Percentiles rank a stretch among this genome's conserved stretches.
These are phyloP conservation scores for Suillus brevipes DNA, from an alignment of 768 basidiomycete genomes.

Conservation along the genomic window DNA sequence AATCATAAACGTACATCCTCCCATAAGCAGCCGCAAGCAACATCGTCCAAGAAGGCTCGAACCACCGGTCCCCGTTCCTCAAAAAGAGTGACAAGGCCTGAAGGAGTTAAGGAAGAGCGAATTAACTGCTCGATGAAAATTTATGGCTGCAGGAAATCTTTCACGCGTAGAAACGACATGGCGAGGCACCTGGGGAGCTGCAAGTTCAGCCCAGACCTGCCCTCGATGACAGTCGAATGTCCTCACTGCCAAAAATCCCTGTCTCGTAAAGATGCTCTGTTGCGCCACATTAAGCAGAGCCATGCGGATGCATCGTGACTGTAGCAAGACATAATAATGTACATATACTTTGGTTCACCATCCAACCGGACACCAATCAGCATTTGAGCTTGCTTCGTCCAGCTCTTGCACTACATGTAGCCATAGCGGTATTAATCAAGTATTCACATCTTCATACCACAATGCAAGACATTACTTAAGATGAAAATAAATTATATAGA, in stretches of 20 bases:
- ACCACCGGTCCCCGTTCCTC: not conserved
- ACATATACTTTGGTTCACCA: not conserved
- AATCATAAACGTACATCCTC: not conserved
- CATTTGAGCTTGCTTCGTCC: not conserved
- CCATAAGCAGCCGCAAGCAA: too few species aligned
- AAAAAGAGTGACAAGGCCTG: not conserved
- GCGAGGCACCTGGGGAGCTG: slow-evolving; percentile 5
- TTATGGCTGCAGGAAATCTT: slow-evolving; percentile 3
- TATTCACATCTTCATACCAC: not conserved
- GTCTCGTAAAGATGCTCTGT: slow-evolving; percentile 30
- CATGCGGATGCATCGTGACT: slow-evolving; percentile 11
- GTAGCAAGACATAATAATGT: not conserved
- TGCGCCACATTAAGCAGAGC: slow-evolving; percentile 21
- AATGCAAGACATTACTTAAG: too few species aligned
- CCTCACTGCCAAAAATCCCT: slow-evolving; percentile 18
- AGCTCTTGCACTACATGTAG: not conserved
- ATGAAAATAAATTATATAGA: too few species aligned
- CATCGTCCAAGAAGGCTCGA: not conserved
- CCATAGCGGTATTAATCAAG: not conserved
- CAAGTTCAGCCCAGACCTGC: slow-evolving; percentile 1
- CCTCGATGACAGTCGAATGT: slow-evolving; percentile 10
- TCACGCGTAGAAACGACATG: slow-evolving; percentile 10
- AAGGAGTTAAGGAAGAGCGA: not conserved
- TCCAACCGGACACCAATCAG: not conserved
- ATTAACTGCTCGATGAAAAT: not conserved